Conservation (phyloP, 305 asterid genomes). For the Plantago coronopus region DNA sequence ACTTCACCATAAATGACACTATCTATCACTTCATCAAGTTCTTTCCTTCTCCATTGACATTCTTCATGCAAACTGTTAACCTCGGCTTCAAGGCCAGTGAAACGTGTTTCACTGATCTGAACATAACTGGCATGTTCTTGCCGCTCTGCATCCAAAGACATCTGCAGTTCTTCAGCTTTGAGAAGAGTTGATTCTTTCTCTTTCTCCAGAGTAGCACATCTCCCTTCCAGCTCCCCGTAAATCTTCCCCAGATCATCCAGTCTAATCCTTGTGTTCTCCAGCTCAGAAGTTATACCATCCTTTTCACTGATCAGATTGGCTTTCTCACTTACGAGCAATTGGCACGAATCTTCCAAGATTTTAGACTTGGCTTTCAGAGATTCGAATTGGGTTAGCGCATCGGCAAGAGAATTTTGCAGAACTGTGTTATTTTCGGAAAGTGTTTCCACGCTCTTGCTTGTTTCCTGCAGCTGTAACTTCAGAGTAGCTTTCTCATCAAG, state of each 20-base stretch:
- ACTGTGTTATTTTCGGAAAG: constrained; percentile 62
- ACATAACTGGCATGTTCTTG: constrained; percentile 45
- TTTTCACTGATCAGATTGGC: constrained; percentile 56
- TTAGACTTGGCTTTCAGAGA: constrained; percentile 54
- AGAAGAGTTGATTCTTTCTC: constrained; percentile 58
- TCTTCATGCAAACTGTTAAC: constrained; percentile 52
- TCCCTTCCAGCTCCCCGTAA: constrained; percentile 57
- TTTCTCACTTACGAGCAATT: constrained; percentile 68
- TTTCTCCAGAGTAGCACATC: constrained; percentile 56
- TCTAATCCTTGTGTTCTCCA: constrained; percentile 44
- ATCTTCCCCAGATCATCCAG: constrained; percentile 54
- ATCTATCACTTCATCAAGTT: constrained; percentile 56
- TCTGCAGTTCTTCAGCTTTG: constrained; percentile 57
- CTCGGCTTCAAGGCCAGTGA: constrained; percentile 43
- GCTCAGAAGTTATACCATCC: constrained; percentile 50
- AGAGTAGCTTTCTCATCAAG: constrained; percentile 58
- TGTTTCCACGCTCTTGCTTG: constrained; percentile 59
- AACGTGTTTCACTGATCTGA: constrained; percentile 40
- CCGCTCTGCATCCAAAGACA: constrained; percentile 57
- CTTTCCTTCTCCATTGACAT: constrained; percentile 39
- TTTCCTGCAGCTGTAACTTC: constrained; percentile 45
- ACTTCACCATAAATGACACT: constrained; percentile 50
- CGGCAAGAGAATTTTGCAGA: constrained; percentile 62
- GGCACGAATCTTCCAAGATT: constrained; percentile 71
- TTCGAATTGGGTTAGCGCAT: constrained; percentile 61